Evolutionary conservation across 495 filamentous ascomycete species (phyloP).

Genomic region (Xanthoparmelia taractica): DNA sequence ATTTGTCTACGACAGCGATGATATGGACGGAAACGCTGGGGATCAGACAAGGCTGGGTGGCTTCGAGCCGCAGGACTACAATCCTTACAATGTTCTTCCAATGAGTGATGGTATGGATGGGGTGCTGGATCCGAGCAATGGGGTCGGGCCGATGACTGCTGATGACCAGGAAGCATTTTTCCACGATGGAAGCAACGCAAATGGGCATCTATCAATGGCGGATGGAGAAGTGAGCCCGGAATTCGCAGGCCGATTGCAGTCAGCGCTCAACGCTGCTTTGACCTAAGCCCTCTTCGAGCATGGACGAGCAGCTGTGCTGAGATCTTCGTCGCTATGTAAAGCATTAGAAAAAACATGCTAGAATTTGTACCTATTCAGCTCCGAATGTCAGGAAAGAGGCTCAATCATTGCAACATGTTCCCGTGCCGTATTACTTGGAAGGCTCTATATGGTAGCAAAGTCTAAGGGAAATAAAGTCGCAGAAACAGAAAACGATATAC

Average conservation of each 20-base stretch:
- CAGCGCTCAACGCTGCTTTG: slow-evolving; percentile 8
- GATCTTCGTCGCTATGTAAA: not conserved
- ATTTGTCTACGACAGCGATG: slow-evolving; percentile 13
- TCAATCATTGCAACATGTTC: not conserved
- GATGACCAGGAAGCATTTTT: slow-evolving; percentile 12
- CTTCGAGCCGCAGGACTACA: not conserved
- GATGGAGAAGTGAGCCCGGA: slow-evolving; percentile 10
- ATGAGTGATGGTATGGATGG: not conserved
- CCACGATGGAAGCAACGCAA: not conserved
- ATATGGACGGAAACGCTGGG: slow-evolving; percentile 1
- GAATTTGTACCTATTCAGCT: not conserved
- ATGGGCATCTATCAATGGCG: not conserved
- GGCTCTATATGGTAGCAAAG: too few relatives aligned
- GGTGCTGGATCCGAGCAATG: not conserved
- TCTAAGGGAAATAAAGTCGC: too few relatives aligned
- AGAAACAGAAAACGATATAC: too few relatives aligned
- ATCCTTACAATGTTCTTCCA: slow-evolving; percentile 1
- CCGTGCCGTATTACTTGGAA: too few relatives aligned
- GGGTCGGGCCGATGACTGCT: not conserved
- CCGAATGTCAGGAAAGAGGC: not conserved
- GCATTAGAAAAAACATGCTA: not conserved
- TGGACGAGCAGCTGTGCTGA: not conserved
- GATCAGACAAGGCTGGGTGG: not conserved
- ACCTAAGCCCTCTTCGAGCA: not conserved
- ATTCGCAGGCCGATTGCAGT: slow-evolving; percentile 2